phyloP scores from a whole-genome alignment of 257 asterid species.

The Gardenia jasminoides region DNA sequence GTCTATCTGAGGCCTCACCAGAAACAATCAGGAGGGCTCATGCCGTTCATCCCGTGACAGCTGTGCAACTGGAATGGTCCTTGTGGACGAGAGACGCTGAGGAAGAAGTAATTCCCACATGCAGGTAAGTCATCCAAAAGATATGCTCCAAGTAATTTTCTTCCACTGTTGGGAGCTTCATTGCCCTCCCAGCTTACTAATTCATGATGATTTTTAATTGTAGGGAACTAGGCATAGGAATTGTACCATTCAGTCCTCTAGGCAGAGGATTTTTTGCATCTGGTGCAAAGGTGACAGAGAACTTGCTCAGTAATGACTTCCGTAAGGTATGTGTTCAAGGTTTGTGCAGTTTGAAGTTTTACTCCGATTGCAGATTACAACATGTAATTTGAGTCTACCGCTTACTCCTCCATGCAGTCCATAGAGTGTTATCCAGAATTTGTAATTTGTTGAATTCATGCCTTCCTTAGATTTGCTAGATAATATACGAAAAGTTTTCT shows the following conservation, averaged over 20 bases:
- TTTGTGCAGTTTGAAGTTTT: background rate
- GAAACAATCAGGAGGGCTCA: slow-evolving; percentile 43
- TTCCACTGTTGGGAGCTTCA: background rate
- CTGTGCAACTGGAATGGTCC: slow-evolving; percentile 39
- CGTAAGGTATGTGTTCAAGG: slow-evolving; percentile 19
- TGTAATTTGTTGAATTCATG: too few relatives aligned
- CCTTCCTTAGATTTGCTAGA: background rate
- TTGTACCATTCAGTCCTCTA: slow-evolving; percentile 32
- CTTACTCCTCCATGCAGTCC: background rate
- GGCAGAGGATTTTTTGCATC: slow-evolving; percentile 32
- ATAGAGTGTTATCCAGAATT: too few relatives aligned
- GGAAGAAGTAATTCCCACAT: slow-evolving; percentile 34
- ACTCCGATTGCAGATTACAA: too few relatives aligned
- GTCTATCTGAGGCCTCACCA: slow-evolving; percentile 36
- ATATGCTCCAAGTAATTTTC: background rate
- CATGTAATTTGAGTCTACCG: background rate
- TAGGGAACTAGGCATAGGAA: slow-evolving; percentile 36
- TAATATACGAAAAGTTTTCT: background rate
- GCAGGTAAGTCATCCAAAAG: slow-evolving; percentile 22
- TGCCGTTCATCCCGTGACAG: slow-evolving; percentile 37
- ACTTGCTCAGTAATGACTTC: slow-evolving; percentile 19
- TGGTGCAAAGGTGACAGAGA: slow-evolving; percentile 25
- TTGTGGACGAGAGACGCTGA: slow-evolving; percentile 39
- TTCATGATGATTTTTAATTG: background rate
- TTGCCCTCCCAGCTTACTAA: background rate